Conservation (phyloP, 306 rosid genomes). For the Amphicarpaea edgeworthii region DNA sequence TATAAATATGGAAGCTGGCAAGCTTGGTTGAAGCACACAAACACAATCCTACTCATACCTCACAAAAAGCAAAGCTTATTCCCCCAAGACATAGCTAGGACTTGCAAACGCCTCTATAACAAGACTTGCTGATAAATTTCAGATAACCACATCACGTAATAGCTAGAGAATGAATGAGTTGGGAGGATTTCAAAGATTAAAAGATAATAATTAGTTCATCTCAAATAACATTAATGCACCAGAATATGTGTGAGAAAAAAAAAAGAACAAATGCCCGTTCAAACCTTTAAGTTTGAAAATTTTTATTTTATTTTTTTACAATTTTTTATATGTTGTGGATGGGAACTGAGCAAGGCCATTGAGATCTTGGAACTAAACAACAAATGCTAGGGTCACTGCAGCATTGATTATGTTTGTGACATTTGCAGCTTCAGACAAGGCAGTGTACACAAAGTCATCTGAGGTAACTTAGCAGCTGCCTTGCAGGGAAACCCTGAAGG, state of each 20-base stretch:
- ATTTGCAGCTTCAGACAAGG: constrained; percentile 60
- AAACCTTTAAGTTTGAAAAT: no score
- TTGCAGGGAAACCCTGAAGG: constrained; percentile 80
- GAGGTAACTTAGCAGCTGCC: constrained; percentile 53
- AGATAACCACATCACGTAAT: no score
- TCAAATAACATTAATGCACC: no score
- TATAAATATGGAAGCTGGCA: constrained; percentile 36
- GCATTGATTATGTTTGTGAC: constrained; percentile 68
- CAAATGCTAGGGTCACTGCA: constrained; percentile 84
- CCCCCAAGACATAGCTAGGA: constrained; percentile 20
- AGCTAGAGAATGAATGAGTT: no score
- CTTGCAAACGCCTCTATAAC: not conserved
- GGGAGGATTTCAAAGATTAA: no score
- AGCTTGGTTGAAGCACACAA: constrained; percentile 44
- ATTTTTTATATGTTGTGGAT: no score
- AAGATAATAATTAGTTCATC: no score
- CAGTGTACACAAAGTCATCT: constrained; percentile 64
- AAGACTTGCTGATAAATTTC: no score
- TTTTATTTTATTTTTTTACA: no score
- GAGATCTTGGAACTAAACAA: constrained; percentile 68
- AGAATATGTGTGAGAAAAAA: no score
- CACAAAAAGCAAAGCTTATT: constrained; percentile 28
- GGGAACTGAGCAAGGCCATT: constrained; percentile 92
- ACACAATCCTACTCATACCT: not conserved
- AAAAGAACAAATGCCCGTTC: no score